Evolutionary conservation across 768 basidiomycete species (phyloP).

Genomic region (Mycena floridula): DNA sequence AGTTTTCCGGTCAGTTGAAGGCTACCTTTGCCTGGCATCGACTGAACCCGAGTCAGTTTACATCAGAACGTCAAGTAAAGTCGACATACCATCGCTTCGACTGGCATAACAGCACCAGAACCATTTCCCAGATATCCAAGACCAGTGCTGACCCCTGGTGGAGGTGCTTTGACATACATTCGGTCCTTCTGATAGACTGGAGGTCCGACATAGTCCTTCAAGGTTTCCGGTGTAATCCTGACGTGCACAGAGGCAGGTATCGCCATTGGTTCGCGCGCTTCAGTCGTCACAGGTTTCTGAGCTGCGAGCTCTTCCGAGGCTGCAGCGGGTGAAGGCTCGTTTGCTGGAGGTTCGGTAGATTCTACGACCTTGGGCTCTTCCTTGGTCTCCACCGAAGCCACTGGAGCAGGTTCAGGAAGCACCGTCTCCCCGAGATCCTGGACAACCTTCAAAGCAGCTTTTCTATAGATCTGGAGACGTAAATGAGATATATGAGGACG

Average conservation of each 20-base stretch:
- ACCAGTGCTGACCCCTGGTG: conserved; percentile 91
- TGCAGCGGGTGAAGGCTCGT: conserved; percentile 5
- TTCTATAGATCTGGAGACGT: conserved; percentile 80
- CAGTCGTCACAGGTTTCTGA: conserved; percentile 62
- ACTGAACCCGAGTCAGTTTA: conserved; percentile 35
- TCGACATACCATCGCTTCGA: conserved; percentile 89
- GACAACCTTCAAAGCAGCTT: conserved; percentile 89
- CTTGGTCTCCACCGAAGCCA: conserved; percentile 10
- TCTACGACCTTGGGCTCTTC: conserved; percentile 7
- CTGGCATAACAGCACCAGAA: conserved; percentile 93
- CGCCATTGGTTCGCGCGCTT: conserved; percentile 70
- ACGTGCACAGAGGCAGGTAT: conserved; percentile 79
- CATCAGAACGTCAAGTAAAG: too few relatives aligned
- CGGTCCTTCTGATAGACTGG: conserved; percentile 93
- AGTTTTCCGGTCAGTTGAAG: conserved; percentile 95
- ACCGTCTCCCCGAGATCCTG: conserved; percentile 83
- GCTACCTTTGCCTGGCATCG: conserved; percentile 93
- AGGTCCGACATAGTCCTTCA: conserved; percentile 96
- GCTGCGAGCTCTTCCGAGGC: conserved; percentile 5
- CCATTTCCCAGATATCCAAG: conserved; percentile 96
- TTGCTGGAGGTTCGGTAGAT: conserved; percentile 7
- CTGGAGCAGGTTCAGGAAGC: conserved; percentile 62
- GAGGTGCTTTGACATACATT: conserved; percentile 68
- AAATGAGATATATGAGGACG: background rate
- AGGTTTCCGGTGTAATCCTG: conserved; percentile 74